Conservation (phyloP, 768 basidiomycete species). For the Tricholoma sp. region DNA sequence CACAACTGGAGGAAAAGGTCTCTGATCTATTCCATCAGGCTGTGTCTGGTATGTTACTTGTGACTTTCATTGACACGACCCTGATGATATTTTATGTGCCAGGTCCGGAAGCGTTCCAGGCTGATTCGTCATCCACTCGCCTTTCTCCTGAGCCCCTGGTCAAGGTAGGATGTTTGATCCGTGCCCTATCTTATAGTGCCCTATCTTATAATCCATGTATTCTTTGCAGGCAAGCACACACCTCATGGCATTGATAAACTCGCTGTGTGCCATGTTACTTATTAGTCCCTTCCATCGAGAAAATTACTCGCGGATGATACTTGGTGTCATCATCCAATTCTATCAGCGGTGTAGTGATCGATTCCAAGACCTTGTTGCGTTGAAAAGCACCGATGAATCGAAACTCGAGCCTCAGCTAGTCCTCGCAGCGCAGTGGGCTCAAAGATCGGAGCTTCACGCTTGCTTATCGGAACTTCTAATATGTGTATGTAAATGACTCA, state of each 20-base stretch:
- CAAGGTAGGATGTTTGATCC: conserved; percentile 45
- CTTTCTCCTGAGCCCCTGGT: conserved; percentile 72
- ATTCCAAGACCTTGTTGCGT: conserved; percentile 69
- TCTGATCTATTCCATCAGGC: conserved; percentile 82
- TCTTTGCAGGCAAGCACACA: conserved; percentile 67
- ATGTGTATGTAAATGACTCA: conserved; percentile 34
- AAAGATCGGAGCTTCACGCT: conserved; percentile 70
- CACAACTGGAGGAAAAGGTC: conserved; percentile 93
- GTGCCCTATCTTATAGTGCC: not conserved
- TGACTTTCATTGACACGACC: not conserved
- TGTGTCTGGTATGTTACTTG: conserved; percentile 51
- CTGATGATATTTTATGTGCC: not conserved
- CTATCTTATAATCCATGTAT: not conserved
- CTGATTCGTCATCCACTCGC: conserved; percentile 63
- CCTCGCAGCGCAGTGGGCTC: conserved; percentile 80
- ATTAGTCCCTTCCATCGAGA: conserved; percentile 93
- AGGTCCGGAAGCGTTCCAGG: conserved; percentile 86
- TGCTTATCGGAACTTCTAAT: conserved; percentile 65
- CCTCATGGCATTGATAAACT: conserved; percentile 86
- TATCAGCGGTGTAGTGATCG: conserved; percentile 91
- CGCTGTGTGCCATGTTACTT: conserved; percentile 85
- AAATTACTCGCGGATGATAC: conserved; percentile 89
- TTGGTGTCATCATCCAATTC: conserved; percentile 92
- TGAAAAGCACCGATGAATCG: conserved; percentile 23
- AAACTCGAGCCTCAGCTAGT: conserved; percentile 44